Percentiles rank a stretch among this genome's conserved stretches.
Conservation (phyloP, 192 early-diverging fungal species). For the Coemansia sp. region DNA sequence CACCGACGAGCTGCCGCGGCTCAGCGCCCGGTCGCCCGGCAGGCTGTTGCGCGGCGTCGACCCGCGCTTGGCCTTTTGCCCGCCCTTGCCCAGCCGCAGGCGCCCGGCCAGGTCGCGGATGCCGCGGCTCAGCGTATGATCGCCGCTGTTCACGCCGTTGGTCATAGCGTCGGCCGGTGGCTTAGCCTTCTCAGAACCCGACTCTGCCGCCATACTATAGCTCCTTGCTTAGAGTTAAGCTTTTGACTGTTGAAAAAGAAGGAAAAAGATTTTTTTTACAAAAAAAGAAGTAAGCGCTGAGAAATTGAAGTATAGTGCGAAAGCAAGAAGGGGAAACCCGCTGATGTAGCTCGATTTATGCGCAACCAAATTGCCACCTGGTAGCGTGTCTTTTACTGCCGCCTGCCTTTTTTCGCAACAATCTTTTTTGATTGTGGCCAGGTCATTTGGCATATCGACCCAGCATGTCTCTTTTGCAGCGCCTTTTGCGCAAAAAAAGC, state of each 20-base stretch:
- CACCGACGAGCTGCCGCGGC: background rate
- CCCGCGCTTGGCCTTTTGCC: conserved; percentile 30
- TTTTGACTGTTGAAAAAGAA: conserved; percentile 8
- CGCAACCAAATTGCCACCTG: background rate
- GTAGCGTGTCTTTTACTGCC: background rate
- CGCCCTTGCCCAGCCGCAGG: conserved; percentile 21
- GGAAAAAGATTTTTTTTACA: background rate
- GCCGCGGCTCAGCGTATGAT: conserved; percentile 5
- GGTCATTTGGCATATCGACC: no score
- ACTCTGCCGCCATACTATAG: conserved; percentile 3
- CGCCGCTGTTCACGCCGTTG: background rate
- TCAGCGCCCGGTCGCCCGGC: conserved; percentile 5
- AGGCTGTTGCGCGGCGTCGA: conserved; percentile 34
- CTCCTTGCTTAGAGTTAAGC: background rate
- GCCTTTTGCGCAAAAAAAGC: no score
- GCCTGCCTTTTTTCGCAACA: no score
- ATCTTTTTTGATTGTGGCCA: conserved; percentile 3
- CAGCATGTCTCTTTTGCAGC: no score
- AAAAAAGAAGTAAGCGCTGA: background rate
- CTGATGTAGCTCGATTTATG: background rate
- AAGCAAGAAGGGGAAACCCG: background rate
- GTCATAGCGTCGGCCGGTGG: background rate
- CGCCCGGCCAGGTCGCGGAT: conserved; percentile 14
- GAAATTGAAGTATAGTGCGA: conserved; percentile 1
- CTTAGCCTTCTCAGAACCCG: conserved; percentile 5